Evolutionary conservation across 2,329 filamentous ascomycete genomes (phyloP), one percentile per base, ranked within the genome.

Genomic region (Camillea tinctor): DNA sequence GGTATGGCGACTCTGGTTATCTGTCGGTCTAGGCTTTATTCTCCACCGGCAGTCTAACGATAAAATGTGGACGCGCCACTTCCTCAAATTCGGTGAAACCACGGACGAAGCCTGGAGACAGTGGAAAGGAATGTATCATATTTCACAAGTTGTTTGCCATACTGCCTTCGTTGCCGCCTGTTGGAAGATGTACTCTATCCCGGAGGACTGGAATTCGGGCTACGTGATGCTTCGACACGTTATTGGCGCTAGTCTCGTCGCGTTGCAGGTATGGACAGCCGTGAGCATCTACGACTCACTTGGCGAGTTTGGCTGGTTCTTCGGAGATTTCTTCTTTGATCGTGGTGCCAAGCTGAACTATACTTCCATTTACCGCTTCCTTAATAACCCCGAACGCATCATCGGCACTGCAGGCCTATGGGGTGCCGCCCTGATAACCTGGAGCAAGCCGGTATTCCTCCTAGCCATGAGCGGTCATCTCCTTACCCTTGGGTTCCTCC

Each of bases 281-380:
- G 81, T 91, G 65, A 97, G 93, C 74, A 93, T 98, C 67, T 96
- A 98, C 74, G 93, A 97, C 55, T 96, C 92, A 1, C 86, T 99
- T 0, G 95, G 95, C 59, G 95, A 99, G 72, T 99, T 98, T 71
- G 95, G 95, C 69, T 99, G 94, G 94, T 98, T 98, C 81, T 98
- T 93, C 72, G 95, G 95, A 19, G 95, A 99, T 74, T 99, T 98
- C 80, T 98, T 99, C 82, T 97, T 95, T 73, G 92, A 97, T 63
- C 89, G 92, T 52, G 86, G 88, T 11, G 89, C 89, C 13, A 96
- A 95, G 76, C 82, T 98, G 63, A 98, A 92, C 0, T 99, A 99
- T 77, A 93, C 90, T 67, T 96, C 94, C 63, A 99, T 99, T 70
- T 99, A 99, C 75, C 92, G 95, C 53, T 99, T 96, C 77, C 81